These are phyloP conservation scores for Melaleuca quinquenervia DNA, from an alignment of 345 rosid genomes.

Conservation along the genomic window DNA sequence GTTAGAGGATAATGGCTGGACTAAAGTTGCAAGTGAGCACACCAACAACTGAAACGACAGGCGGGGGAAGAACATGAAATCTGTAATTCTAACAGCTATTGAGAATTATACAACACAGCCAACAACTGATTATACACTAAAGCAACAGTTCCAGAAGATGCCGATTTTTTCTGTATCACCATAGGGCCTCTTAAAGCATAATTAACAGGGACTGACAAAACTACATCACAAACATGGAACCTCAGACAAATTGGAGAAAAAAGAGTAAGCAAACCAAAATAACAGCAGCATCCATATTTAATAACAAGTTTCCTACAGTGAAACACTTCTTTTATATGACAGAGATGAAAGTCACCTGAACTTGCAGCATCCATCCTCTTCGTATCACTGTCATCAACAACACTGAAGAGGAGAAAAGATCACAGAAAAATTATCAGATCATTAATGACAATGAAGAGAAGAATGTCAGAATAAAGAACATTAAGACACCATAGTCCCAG, in stretches of 20 bases:
- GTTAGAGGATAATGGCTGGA: background rate
- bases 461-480: background rate
- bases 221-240: background rate
- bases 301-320: background rate
- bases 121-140: background rate
- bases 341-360: constrained; percentile 36
- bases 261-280: background rate
- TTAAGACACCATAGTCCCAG: background rate
- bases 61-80: background rate
- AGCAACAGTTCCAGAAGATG: background rate
- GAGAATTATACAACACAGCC: background rate
- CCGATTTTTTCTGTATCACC: background rate
- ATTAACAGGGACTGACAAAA: background rate
- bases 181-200: background rate
- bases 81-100: background rate
- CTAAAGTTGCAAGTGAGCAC: background rate
- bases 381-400: constrained; percentile 47
- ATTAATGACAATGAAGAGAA: background rate
- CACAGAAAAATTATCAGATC: background rate
- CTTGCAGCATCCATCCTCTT: constrained; percentile 28
- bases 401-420: constrained; percentile 21
- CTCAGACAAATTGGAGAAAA: background rate
- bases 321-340: background rate
- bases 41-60: background rate
- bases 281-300: background rate